A percentile compares a stretch with the other conserved stretches of the same genome.
Evolutionary conservation across 2,329 filamentous ascomycete genomes (phyloP).

Genomic region (Xylariaceae sp.): DNA sequence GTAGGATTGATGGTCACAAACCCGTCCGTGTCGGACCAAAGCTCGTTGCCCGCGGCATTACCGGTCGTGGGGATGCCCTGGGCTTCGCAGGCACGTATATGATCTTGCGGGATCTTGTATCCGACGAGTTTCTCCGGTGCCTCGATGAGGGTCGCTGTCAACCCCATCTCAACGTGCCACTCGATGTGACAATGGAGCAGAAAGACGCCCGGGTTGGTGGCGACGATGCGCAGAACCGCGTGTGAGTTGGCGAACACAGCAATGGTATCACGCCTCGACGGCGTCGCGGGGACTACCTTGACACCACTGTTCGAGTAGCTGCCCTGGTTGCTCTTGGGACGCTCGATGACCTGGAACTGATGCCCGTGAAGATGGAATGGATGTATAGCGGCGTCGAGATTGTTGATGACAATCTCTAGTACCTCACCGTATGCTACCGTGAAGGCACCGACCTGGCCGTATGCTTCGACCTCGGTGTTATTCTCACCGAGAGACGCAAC

Average conservation of each 20-base stretch:
- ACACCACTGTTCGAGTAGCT: constrained; percentile 30
- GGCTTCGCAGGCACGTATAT: constrained; percentile 44
- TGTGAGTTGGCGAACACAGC: constrained; percentile 39
- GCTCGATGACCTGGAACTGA: constrained; percentile 49
- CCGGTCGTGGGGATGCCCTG: constrained; percentile 47
- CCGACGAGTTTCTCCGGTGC: constrained; percentile 52
- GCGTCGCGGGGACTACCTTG: constrained; percentile 28
- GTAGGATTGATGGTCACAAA: constrained; percentile 30
- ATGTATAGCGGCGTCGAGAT: constrained; percentile 42
- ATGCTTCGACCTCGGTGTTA: constrained; percentile 39
- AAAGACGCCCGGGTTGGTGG: constrained; percentile 50
- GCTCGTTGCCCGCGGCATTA: constrained; percentile 56
- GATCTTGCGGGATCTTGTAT: constrained; percentile 53
- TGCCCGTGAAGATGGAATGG: constrained; percentile 52
- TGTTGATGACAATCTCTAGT: constrained; percentile 47
- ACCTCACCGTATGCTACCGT: constrained; percentile 36
- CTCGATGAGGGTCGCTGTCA: constrained; percentile 52
- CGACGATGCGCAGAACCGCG: constrained; percentile 47
- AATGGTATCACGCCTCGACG: constrained; percentile 36
- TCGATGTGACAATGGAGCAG: constrained; percentile 57
- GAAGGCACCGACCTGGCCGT: constrained; percentile 41
- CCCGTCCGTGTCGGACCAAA: constrained; percentile 27
- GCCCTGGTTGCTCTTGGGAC: constrained; percentile 35
- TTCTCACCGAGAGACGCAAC: constrained; percentile 52
- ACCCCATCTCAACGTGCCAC: constrained; percentile 57